phyloP scores from a whole-genome alignment of 140 eudicot genomes.

The Flaveria floridana region DNA sequence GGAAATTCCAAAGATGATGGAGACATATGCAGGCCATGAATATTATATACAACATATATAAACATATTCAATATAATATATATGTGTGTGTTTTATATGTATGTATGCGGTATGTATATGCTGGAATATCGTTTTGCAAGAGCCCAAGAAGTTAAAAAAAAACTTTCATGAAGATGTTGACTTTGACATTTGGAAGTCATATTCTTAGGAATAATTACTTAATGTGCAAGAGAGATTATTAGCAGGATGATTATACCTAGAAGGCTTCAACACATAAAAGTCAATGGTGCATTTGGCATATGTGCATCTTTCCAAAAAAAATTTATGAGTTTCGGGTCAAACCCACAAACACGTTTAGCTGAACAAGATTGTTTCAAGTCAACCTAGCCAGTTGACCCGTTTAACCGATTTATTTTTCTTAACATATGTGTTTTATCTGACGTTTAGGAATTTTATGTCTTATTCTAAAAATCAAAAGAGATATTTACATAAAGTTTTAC shows the following conservation, averaged over 20 bases:
- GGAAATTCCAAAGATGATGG: slow-evolving; percentile 32
- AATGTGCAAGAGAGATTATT: slow-evolving; percentile 15
- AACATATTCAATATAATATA: slow-evolving; percentile 10
- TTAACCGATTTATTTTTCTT: not conserved
- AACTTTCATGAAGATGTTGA: slow-evolving; percentile 18
- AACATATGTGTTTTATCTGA: too few relatives aligned
- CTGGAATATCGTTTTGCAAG: slow-evolving; percentile 27
- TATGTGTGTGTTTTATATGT: slow-evolving; percentile 1
- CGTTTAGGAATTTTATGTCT: too few relatives aligned
- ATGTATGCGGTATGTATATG: not conserved
- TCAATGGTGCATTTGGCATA: slow-evolving; percentile 2
- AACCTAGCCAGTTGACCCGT: not conserved
- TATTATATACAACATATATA: slow-evolving; percentile 13
- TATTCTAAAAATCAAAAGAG: too few relatives aligned
- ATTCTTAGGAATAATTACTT: not conserved
- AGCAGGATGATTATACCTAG: not conserved
- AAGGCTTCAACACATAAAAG: slow-evolving; percentile 8
- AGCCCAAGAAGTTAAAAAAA: slow-evolving; percentile 7
- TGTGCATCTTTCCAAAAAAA: not conserved
- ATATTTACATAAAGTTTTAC: too few relatives aligned
- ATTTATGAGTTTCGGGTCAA: not conserved
- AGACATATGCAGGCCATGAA: slow-evolving; percentile 38
- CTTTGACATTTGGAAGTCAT: slow-evolving; percentile 23
- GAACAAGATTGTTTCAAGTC: not conserved
- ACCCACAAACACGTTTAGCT: not conserved